phyloP scores from a whole-genome alignment of 2,329 filamentous ascomycete genomes.

The Clonostachys sp. region DNA sequence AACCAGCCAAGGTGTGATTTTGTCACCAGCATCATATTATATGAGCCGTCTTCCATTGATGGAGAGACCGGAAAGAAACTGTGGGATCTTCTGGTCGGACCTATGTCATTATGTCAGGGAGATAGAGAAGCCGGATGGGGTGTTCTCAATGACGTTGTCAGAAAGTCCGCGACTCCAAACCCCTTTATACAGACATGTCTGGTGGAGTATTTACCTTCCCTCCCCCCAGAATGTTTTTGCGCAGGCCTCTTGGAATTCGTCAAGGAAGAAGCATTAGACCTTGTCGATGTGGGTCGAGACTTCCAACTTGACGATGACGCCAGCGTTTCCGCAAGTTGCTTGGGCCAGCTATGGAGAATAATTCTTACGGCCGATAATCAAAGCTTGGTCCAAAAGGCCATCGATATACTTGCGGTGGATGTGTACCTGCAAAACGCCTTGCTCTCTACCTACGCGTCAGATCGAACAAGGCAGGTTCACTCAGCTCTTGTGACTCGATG shows the following conservation, averaged over 20 bases:
- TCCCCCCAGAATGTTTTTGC: slow-evolving; percentile 56
- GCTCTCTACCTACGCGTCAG: slow-evolving; percentile 43
- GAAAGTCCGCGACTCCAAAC: slow-evolving; percentile 40
- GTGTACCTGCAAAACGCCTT: slow-evolving; percentile 61
- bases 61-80: slow-evolving; percentile 57
- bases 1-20: slow-evolving; percentile 54
- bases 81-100: slow-evolving; percentile 71
- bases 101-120: slow-evolving; percentile 49
- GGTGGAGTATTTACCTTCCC: slow-evolving; percentile 47
- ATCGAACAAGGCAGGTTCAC: slow-evolving; percentile 55
- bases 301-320: slow-evolving; percentile 46
- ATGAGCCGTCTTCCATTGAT: slow-evolving; percentile 59
- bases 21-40: slow-evolving; percentile 51
- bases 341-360: slow-evolving; percentile 80
- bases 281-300: slow-evolving; percentile 36
- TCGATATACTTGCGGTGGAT: slow-evolving; percentile 62
- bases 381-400: slow-evolving; percentile 64
- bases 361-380: slow-evolving; percentile 64
- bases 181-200: slow-evolving; percentile 52
- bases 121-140: slow-evolving; percentile 68
- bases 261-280: slow-evolving; percentile 40
- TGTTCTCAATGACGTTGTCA: slow-evolving; percentile 48
- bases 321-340: slow-evolving; percentile 45
- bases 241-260: slow-evolving; percentile 60
- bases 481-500: slow-evolving; percentile 70